Conservation (phyloP, 2,329 filamentous ascomycete genomes). For the Curvularia eragrostidis region DNA sequence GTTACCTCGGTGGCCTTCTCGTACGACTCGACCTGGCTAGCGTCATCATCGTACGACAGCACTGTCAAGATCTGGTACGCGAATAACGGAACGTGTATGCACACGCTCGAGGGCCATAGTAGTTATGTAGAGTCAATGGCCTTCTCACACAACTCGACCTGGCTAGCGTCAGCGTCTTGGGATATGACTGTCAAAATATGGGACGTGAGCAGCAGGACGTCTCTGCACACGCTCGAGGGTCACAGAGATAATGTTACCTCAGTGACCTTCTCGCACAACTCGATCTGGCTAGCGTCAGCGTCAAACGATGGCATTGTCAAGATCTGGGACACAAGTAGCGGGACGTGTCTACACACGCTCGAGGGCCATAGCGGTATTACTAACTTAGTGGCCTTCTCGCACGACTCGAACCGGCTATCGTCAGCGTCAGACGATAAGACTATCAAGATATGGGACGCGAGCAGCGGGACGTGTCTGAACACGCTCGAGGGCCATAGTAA, state of each 20-base stretch:
- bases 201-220: neutral
- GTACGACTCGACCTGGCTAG: constrained; percentile 1
- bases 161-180: neutral
- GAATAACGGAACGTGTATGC: neutral
- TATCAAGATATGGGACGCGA: neutral
- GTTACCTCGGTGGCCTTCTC: neutral
- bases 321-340: too few species aligned
- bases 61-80: neutral
- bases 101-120: neutral
- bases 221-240: constrained; percentile 15
- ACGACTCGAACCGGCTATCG: constrained; percentile 11
- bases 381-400: constrained; percentile 7
- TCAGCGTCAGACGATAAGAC: too few species aligned
- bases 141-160: neutral
- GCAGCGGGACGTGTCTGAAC: neutral
- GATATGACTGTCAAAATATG: too few species aligned
- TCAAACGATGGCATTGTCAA: too few species aligned
- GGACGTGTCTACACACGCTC: neutral
- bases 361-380: neutral
- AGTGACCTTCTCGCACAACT: constrained; percentile 10
- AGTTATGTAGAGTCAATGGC: neutral
- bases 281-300: too few species aligned
- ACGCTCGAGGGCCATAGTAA: neutral
- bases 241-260: constrained; percentile 16
- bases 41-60: neutral